Conservation (phyloP, 2,329 filamentous ascomycete species). For the Scedosporium boydii region DNA sequence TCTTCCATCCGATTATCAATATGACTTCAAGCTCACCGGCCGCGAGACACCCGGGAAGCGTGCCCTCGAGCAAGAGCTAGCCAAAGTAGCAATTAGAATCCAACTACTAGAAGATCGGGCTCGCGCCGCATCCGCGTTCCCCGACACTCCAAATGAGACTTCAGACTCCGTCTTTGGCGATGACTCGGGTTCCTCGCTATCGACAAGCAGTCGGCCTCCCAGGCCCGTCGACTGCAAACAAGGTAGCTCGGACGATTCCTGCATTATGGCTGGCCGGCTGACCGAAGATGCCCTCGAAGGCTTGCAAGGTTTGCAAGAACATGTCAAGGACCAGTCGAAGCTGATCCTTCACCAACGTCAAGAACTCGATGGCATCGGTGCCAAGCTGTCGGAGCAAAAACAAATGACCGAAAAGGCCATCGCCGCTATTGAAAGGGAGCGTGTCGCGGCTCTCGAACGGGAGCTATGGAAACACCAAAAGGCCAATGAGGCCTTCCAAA, state of each 20-base stretch:
- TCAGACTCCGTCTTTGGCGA: constrained; percentile 55
- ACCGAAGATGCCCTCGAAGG: constrained; percentile 78
- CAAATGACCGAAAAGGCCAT: constrained; percentile 75
- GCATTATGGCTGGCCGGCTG: constrained; percentile 37
- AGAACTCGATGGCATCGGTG: constrained; percentile 76
- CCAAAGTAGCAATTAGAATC: constrained; percentile 66
- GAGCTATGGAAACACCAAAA: constrained; percentile 96
- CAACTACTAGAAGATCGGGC: constrained; percentile 76
- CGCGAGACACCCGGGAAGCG: constrained; percentile 65
- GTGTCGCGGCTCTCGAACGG: constrained; percentile 80
- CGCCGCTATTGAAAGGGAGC: constrained; percentile 73
- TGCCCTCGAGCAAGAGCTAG: constrained; percentile 72
- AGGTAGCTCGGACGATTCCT: constrained; percentile 29
- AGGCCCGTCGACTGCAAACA: constrained; percentile 35
- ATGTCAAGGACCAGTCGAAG: constrained; percentile 88
- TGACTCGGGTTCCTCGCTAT: constrained; percentile 36
- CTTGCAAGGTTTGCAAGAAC: constrained; percentile 74
- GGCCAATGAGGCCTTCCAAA: constrained; percentile 97
- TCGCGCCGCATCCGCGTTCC: constrained; percentile 52
- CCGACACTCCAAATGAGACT: constrained; percentile 74
- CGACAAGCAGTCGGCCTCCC: constrained; percentile 25
- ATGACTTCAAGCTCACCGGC: constrained; percentile 65
- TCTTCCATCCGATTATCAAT: constrained; percentile 30
- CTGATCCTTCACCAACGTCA: constrained; percentile 81
- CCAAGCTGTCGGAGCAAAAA: constrained; percentile 78